phyloP scores from a whole-genome alignment of 2,329 filamentous ascomycete species.

The Colletotrichum viniferum region DNA sequence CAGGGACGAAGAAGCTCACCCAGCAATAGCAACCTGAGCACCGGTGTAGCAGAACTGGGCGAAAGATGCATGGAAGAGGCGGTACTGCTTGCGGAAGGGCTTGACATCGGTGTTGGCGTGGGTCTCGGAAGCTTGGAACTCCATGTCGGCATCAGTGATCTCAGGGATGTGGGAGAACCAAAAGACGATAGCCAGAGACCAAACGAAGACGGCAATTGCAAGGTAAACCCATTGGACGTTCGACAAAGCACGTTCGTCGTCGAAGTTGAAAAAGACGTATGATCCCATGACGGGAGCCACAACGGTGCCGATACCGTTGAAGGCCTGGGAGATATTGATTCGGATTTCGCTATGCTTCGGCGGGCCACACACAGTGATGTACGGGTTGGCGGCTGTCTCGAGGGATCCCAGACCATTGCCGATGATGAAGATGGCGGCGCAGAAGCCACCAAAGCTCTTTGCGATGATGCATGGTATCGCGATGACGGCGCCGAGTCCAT shows the following conservation, averaged over 20 bases:
- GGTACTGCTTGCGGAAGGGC: conserved; percentile 71
- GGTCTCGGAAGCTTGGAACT: conserved; percentile 59
- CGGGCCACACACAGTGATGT: conserved; percentile 54
- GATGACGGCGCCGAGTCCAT: conserved; percentile 65
- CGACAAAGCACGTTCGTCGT: conserved; percentile 53
- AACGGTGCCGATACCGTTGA: conserved; percentile 59
- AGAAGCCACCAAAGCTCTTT: conserved; percentile 74
- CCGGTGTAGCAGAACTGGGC: conserved; percentile 83
- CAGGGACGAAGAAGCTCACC: conserved; percentile 46
- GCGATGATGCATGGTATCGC: conserved; percentile 43
- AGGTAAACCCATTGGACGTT: conserved; percentile 82
- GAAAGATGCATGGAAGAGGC: conserved; percentile 76
- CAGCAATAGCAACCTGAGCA: conserved; percentile 70
- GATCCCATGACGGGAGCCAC: conserved; percentile 75
- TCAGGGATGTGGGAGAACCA: conserved; percentile 72
- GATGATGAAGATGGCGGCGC: conserved; percentile 73
- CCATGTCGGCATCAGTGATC: conserved; percentile 71
- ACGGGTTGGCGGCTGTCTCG: conserved; percentile 80
- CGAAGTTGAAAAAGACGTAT: conserved; percentile 67
- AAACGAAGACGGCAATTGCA: conserved; percentile 74
- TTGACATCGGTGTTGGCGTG: conserved; percentile 42
- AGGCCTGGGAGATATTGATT: conserved; percentile 58
- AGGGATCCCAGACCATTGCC: conserved; percentile 75
- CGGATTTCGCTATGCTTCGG: conserved; percentile 57
- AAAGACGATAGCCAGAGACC: conserved; percentile 68